Evolutionary conservation across 2,329 filamentous ascomycete species (phyloP), one percentile per base, ranked within the genome.

Genomic region (Ophiosphaerella korrae): DNA sequence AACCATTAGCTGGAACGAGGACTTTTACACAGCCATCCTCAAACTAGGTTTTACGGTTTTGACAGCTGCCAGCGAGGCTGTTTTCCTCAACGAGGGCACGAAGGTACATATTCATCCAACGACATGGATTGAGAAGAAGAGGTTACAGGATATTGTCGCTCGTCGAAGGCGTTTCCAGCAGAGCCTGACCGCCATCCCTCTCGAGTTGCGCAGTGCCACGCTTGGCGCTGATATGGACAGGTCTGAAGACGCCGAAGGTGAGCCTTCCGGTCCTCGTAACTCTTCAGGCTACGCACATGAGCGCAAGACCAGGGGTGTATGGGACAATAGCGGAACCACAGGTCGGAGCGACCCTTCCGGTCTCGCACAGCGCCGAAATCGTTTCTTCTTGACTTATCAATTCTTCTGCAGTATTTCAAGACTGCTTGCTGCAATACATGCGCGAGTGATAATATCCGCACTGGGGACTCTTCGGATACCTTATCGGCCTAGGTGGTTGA

Each of bases 41-140:
- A 87, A 92, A 52, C 85, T 91, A 32, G 94, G 94, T 0, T 97
- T 97, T 67, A 87, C 87, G 9, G 87, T 93, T 11, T 85, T 97
- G 53, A 96, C 91, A 0, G 93, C 95, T 73, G 94, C 94, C 0
- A 96, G 91, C 63, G 92, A 97, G 73, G 93, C 93, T 3, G 94
- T 97, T 0, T 97, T 96, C 67, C 79, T 99, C 9, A 96, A 97
- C 55, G 93, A 97, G 73, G 93, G 93, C 39, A 84, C 84, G 35
- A 82, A 82, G 1, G 85, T 97, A 44, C 87, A 84, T 53, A 78
- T 96, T 2, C 86, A 86, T 57, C 79, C 82, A 32, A 87, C 87
- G 75, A 97, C 94, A 0, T 99, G 94, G 93, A 78, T 97, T 3
- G 94, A 99, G 68, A 89, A 93, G 62, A 89, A 96, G 59, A 84